These are phyloP conservation scores for Hanseniaspora valbyensis DNA, from an alignment of 805 yeast genomes.

Conservation along the genomic window DNA sequence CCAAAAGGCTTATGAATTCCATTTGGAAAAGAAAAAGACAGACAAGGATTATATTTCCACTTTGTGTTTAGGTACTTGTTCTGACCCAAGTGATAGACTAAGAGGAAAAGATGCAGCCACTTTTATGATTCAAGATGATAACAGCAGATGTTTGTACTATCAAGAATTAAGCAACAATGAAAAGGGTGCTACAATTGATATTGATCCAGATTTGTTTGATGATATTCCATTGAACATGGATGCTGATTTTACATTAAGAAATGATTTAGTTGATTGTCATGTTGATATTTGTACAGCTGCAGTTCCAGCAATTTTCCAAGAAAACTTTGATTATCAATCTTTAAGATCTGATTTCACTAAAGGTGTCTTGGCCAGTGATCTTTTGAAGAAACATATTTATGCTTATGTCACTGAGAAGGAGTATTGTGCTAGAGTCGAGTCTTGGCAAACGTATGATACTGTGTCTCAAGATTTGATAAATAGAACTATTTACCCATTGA, in stretches of 20 bases:
- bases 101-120: constrained; percentile 78
- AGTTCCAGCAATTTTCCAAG: constrained; percentile 91
- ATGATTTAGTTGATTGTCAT: constrained; percentile 91
- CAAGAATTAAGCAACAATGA: constrained; percentile 49
- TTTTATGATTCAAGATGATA: constrained; percentile 64
- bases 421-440: constrained; percentile 91
- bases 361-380: constrained; percentile 83
- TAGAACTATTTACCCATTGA: constrained; percentile 87
- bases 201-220: constrained; percentile 77
- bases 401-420: constrained; percentile 70
- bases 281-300: constrained; percentile 91
- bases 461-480: constrained; percentile 80
- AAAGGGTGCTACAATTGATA: constrained; percentile 41
- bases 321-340: constrained; percentile 87
- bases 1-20: constrained; percentile 58
- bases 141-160: constrained; percentile 71
- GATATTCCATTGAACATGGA: constrained; percentile 37
- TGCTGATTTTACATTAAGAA: constrained; percentile 61
- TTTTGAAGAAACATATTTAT: constrained; percentile 80
- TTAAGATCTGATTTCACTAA: constrained; percentile 78
- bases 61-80: constrained; percentile 80
- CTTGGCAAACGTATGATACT: constrained; percentile 87
- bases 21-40: constrained; percentile 52
- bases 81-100: constrained; percentile 65
- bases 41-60: constrained; percentile 92